A percentile compares a stretch with the other conserved stretches of the same genome.
Evolutionary conservation across 345 rosid genomes (phyloP).

Genomic region (Mangifera indica): DNA sequence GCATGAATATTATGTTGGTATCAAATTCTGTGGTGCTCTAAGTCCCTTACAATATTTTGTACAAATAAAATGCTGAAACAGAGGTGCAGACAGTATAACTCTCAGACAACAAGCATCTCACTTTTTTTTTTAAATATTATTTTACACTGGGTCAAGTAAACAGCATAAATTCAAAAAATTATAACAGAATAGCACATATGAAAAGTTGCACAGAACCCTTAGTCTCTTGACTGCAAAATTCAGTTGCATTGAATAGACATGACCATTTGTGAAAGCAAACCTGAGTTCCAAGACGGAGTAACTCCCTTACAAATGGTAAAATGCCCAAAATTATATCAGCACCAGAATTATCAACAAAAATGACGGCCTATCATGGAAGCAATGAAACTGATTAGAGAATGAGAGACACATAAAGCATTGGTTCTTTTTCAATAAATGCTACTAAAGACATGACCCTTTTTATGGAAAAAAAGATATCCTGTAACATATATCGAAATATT

Average conservation of each 20-base stretch:
- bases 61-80: not conserved
- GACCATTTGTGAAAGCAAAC: constrained; percentile 33
- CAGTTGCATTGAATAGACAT: not conserved
- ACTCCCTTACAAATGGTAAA: constrained; percentile 90
- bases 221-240: constrained; percentile 11
- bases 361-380: constrained; percentile 63
- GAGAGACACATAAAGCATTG: constrained; percentile 2
- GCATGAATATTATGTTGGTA: not conserved
- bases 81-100: not conserved
- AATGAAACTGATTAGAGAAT: constrained; percentile 24
- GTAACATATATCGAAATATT: not conserved
- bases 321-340: constrained; percentile 96
- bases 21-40: not conserved
- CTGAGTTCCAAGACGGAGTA: constrained; percentile 84
- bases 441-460: not conserved
- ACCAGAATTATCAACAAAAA: constrained; percentile 97
- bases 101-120: not conserved
- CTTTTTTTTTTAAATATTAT: not conserved
- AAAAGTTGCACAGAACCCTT: not conserved
- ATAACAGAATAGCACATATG: not conserved
- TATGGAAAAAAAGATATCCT: not conserved
- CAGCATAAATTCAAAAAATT: not conserved
- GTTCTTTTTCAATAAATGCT: not conserved
- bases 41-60: not conserved
- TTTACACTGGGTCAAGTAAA: not conserved